These are phyloP conservation scores for Botrytis hyacinthi DNA, from an alignment of 2,329 filamentous ascomycete genomes.

Conservation along the genomic window DNA sequence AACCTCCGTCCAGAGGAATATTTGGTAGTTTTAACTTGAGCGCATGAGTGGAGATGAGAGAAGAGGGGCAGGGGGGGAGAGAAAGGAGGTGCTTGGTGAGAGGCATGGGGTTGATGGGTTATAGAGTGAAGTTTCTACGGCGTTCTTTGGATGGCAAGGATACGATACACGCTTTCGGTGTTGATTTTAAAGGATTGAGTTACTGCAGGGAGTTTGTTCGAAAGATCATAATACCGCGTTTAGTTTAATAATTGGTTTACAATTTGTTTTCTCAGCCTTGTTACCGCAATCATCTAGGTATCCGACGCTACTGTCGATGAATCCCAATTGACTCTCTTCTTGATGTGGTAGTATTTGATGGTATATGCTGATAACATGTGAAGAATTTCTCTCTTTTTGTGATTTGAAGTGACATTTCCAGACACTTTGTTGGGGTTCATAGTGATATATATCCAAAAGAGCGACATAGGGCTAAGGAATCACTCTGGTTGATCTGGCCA, in stretches of 20 bases:
- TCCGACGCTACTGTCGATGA: background rate
- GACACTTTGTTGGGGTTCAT: accelerated
- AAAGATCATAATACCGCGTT: background rate
- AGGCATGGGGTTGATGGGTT: background rate
- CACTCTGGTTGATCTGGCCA: background rate
- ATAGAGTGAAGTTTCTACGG: too few species aligned
- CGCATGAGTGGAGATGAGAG: background rate
- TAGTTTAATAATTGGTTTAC: background rate
- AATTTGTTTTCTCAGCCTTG: too few species aligned
- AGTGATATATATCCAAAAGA: background rate
- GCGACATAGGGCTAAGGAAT: background rate
- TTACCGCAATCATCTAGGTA: background rate
- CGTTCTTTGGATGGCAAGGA: background rate
- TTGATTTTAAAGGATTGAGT: background rate
- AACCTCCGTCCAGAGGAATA: too few species aligned
- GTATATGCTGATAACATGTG: background rate
- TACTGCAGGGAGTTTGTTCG: background rate
- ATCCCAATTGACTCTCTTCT: background rate
- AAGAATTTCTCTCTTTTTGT: background rate
- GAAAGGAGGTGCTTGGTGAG: too few species aligned
- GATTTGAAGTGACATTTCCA: background rate
- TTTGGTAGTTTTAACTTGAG: too few species aligned
- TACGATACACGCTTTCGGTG: background rate
- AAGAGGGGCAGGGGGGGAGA: too few species aligned
- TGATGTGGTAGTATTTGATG: background rate